Evolutionary conservation across 805 yeast genomes (phyloP), one percentile per base, ranked within the genome.

Genomic region (Cyberlindnera galapagoensis): DNA sequence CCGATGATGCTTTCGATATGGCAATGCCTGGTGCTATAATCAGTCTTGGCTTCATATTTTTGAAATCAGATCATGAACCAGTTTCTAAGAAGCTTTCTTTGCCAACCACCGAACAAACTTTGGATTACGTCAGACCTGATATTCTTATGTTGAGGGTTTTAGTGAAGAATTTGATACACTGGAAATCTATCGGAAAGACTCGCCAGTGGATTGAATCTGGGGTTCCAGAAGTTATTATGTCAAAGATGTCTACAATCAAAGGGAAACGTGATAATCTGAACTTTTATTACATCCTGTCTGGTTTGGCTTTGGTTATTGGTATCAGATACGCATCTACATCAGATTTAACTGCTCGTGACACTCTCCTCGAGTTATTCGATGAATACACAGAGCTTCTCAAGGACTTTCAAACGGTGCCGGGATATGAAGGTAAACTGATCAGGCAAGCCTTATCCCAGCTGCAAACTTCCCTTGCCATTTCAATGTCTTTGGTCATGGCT

Each of bases 61-160:
- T 87, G 60, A 79, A 72, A 42, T 76, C 94, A 2, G 72, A 71
- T 24, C 74, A 83, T 46, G 31, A 42, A 1, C 56, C 66, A 0
- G 63, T 87, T 25, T 90, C 94, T 0, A 56, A 59, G 15, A 79
- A 77, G 46, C 51, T 86, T 21, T 59, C 61, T 26, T 60, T 80
- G 9, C 92, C 94, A 2, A 54, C 55, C n/a, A 66, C 77, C 0
- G 67, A 64, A 31, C 77, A 73, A 40, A 55, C 76, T 15, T 52
- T 80, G 11, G 83, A 74, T 26, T 49, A 86, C 45, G 63, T 80
- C 18, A 66, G 95, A 38, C 96, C 97, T 0, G 95, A 86, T 46
- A 50, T 82, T 12, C 56, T 85, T 22, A 60, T 85, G 44, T 59
- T 86, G 47, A 63, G 80, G 24, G 73, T 80, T 9, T 67, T 80